Conservation (phyloP, 1,284 basidiomycete species). For the Tylopilus orsonianus region DNA sequence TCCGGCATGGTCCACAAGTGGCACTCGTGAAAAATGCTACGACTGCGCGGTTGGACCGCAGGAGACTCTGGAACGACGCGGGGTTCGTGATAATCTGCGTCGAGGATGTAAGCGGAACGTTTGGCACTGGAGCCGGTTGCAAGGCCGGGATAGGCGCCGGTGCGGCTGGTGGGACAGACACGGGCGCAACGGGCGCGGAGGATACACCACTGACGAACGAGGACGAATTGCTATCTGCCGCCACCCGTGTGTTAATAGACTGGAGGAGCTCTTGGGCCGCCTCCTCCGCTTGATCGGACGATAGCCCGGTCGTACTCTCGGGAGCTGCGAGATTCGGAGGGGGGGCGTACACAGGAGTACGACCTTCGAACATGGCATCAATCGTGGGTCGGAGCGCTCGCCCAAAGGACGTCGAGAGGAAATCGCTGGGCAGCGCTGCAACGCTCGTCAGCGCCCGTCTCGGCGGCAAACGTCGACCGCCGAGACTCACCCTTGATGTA, state of each 20-base stretch:
- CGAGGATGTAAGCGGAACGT: conserved; percentile 57
- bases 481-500: conserved; percentile 68
- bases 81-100: conserved; percentile 61
- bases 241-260: too few relatives aligned
- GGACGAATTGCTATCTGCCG: too few relatives aligned
- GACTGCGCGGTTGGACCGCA: conserved; percentile 51
- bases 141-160: conserved; percentile 14
- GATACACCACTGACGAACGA: too few relatives aligned
- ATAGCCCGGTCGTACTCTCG: conserved; percentile 4
- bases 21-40: conserved; percentile 67
- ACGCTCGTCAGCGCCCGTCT: background rate
- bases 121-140: conserved; percentile 32
- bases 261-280: too few relatives aligned
- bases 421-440: conserved; percentile 82
- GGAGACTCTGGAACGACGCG: conserved; percentile 50
- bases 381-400: conserved; percentile 85
- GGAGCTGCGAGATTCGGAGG: conserved; percentile 28
- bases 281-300: too few relatives aligned
- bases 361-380: conserved; percentile 80
- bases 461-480: background rate
- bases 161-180: conserved; percentile 27
- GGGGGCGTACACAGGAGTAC: too few relatives aligned
- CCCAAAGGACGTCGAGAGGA: conserved; percentile 89
- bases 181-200: conserved; percentile 36
- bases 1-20: conserved; percentile 61